Percentiles rank a stretch among this genome's conserved stretches.
Conservation (phyloP, 148 eudicot species). For the Silene conica region DNA sequence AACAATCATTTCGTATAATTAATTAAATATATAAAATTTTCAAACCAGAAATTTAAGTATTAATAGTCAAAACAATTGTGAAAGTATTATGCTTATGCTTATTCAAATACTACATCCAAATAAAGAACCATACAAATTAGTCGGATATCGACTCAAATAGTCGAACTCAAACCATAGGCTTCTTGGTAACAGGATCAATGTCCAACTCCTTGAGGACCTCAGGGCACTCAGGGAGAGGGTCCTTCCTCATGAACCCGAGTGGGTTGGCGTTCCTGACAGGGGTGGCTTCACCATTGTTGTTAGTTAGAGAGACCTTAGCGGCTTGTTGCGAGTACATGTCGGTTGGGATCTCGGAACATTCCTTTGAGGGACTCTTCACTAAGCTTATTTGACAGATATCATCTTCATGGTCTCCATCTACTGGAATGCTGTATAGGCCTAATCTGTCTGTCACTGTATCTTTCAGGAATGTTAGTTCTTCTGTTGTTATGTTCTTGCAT, state of each 20-base stretch:
- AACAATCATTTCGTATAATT: too few species aligned
- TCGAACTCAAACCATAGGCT: too few species aligned
- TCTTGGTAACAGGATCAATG: constrained; percentile 2
- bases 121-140: not conserved
- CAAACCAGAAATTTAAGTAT: too few species aligned
- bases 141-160: not conserved
- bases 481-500: constrained; percentile 40
- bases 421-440: constrained; percentile 36
- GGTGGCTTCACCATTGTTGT: constrained; percentile 44
- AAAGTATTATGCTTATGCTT: not conserved
- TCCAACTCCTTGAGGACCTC: constrained; percentile 46
- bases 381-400: constrained; percentile 40
- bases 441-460: constrained; percentile 33
- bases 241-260: constrained; percentile 42
- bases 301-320: constrained; percentile 38
- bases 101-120: constrained; percentile 11
- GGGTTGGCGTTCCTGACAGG: constrained; percentile 42
- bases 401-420: constrained; percentile 45
- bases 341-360: constrained; percentile 37
- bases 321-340: constrained; percentile 18
- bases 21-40: too few species aligned
- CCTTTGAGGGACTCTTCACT: constrained; percentile 33
- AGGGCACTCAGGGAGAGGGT: constrained; percentile 33
- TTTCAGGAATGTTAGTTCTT: constrained; percentile 19
- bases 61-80: too few species aligned